Percentiles rank a stretch among this genome's conserved stretches.
Evolutionary conservation across 2,329 filamentous ascomycete species (phyloP).

Genomic region (Kalaharituber pfeilii): DNA sequence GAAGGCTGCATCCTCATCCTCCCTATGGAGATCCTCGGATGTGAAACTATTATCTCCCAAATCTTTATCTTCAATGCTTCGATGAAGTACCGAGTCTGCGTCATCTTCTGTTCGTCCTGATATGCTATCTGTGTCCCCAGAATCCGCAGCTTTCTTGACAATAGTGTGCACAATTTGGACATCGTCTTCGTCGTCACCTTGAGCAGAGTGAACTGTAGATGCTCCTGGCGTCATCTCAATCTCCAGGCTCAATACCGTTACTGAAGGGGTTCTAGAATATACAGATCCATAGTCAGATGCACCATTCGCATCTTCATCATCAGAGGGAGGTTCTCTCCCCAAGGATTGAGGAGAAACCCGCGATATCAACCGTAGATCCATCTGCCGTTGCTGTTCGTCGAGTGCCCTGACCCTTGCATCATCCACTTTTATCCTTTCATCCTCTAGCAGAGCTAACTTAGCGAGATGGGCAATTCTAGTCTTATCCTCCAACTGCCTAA

Average conservation of each 20-base stretch:
- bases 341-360: neutral
- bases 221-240: neutral
- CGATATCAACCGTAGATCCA: neutral
- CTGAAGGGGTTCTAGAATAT: neutral
- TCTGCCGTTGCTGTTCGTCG: neutral
- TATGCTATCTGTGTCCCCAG: too few species aligned
- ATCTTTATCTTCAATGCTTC: too few species aligned
- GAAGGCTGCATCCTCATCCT: too few species aligned
- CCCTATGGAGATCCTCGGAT: too few species aligned
- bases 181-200: neutral
- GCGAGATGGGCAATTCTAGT: neutral
- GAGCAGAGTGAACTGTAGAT: neutral
- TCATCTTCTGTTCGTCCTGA: too few species aligned
- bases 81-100: too few species aligned
- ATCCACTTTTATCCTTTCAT: neutral
- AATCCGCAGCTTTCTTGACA: too few species aligned
- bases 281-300: neutral
- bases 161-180: neutral
- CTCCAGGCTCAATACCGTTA: neutral
- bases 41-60: constrained; percentile 1
- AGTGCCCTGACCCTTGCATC: neutral
- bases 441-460: neutral
- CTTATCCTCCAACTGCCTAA: neutral
- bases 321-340: neutral
- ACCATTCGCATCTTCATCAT: neutral